Base-by-base conservation (phyloP, 192 early-diverging fungal genomes). In the Umbelopsis isabellina region DNA sequence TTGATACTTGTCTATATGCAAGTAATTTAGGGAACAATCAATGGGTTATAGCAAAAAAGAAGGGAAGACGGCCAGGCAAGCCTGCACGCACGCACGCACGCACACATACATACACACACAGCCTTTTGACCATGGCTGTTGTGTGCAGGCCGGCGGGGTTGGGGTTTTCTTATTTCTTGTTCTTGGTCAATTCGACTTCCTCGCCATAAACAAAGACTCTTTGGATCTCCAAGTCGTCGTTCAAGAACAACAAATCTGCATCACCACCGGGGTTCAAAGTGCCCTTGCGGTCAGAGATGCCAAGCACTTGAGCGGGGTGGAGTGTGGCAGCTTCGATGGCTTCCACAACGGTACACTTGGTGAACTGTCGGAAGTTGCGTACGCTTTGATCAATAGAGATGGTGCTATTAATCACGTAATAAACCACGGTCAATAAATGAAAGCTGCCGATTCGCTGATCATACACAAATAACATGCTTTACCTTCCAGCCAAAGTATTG, bases 251-350 rank as follows among this genome's bases (percentile, higher is more conserved):
- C 18, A 94, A 74, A 73, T 93, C 92, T 0, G 92, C 93, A 77
- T 94, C 93, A 5, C 89, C 90, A 46, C 90, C 91, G 30, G 83
- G 75, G 48, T 82, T 80, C 66, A 94, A 79, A 12, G 88, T 89
- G 35, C 93, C 93, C 76, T 93, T 95, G 25, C 79, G 73, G 67
- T 88, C 71, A 20, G 87, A 73, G 45, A 95, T 91, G 10, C 92
- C 92, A 21, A 95, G 79, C 51, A 88, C 74, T 68, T 86, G 84
- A 2, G 93, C 93, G 2, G 93, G 91, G 65, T 92, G 89, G 41
- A 93, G 65, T 0, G 93, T 93, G 4, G 91, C 93, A 21, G 90
- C 89, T 55, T 93, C 92, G 46, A 95, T 79, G 5, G 92, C 93
- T 73, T 95, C 91, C 23, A 93, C 87, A 23, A 89, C 66, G 13